Evolutionary conservation across 2,329 filamentous ascomycete genomes (phyloP).

Genomic region (Diaporthe citrichinensis): DNA sequence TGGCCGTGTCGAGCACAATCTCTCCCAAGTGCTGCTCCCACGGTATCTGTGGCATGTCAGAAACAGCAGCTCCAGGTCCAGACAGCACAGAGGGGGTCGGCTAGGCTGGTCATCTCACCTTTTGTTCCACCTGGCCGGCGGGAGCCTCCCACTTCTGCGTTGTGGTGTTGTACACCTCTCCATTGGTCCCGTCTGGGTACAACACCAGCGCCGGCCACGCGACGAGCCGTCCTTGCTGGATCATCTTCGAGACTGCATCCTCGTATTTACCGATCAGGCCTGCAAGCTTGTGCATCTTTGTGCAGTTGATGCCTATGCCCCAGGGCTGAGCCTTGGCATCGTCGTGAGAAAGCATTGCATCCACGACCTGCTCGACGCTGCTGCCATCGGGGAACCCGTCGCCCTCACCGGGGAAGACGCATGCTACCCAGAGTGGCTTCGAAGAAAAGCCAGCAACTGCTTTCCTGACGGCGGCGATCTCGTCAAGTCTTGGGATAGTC

Average conservation of each 20-base stretch:
- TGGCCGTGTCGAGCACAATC: constrained; percentile 55
- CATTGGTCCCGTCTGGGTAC: constrained; percentile 79
- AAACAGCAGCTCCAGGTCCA: not conserved
- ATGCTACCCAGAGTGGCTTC: constrained; percentile 70
- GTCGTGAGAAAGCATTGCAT: constrained; percentile 53
- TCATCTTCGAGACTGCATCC: constrained; percentile 57
- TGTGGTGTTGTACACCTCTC: constrained; percentile 75
- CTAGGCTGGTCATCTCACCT: constrained; percentile 44
- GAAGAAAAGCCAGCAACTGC: constrained; percentile 51
- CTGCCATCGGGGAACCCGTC: constrained; percentile 71
- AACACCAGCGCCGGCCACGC: constrained; percentile 70
- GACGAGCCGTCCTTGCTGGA: constrained; percentile 50
- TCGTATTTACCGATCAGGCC: constrained; percentile 69
- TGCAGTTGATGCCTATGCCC: constrained; percentile 79
- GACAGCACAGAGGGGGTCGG: not conserved
- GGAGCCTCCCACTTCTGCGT: constrained; percentile 72
- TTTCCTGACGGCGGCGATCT: constrained; percentile 70
- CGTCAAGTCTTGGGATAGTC: constrained; percentile 74
- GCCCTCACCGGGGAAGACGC: constrained; percentile 71
- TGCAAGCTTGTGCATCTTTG: constrained; percentile 74
- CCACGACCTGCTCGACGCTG: constrained; percentile 57
- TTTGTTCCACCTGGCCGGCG: constrained; percentile 45
- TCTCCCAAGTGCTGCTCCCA: constrained; percentile 63
- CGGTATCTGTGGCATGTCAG: constrained; percentile 46
- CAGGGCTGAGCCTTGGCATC: constrained; percentile 59